phyloP scores from a whole-genome alignment of 1,284 basidiomycete genomes.

The Austroboletus novae-zelandiae region DNA sequence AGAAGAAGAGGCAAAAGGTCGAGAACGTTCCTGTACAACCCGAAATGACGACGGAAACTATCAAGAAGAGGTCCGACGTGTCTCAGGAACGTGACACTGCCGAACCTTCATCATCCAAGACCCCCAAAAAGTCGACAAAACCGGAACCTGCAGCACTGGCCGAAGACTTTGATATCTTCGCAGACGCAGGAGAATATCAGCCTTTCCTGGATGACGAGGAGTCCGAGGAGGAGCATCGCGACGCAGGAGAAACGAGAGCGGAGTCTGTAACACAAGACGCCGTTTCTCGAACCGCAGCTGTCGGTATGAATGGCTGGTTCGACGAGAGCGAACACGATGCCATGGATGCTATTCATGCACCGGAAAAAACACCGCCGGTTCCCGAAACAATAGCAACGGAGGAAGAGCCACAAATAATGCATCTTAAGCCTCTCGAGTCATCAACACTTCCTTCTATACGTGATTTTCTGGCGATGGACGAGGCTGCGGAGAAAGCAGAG shows the following conservation, averaged over 20 bases:
- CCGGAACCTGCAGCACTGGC: slow-evolving; percentile 24
- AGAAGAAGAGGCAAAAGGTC: slow-evolving; percentile 50
- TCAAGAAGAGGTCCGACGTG: not conserved
- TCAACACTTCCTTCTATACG: slow-evolving; percentile 78
- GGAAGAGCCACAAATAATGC: slow-evolving; percentile 43
- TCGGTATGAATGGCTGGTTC: slow-evolving; percentile 22
- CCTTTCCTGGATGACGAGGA: slow-evolving; percentile 63
- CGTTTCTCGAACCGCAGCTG: not conserved
- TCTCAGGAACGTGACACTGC: not conserved
- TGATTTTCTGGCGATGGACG: slow-evolving; percentile 75
- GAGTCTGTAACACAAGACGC: not conserved
- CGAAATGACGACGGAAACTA: slow-evolving; percentile 32
- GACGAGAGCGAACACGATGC: slow-evolving; percentile 15
- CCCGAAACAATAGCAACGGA: slow-evolving; percentile 34
- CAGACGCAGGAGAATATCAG: slow-evolving; percentile 80
- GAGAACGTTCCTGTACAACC: slow-evolving; percentile 17
- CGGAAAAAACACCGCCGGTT: slow-evolving; percentile 16
- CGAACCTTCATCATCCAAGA: slow-evolving; percentile 5
- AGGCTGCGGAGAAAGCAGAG: slow-evolving; percentile 57
- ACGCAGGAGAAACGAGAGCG: not conserved
- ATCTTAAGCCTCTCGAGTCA: slow-evolving; percentile 68
- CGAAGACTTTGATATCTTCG: slow-evolving; percentile 79
- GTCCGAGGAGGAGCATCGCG: slow-evolving; percentile 31
- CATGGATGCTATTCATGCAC: slow-evolving; percentile 4
- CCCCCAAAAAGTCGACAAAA: slow-evolving; percentile 6